phyloP scores from a whole-genome alignment of 2,329 filamentous ascomycete species.

The Ophiosphaerella narmari region DNA sequence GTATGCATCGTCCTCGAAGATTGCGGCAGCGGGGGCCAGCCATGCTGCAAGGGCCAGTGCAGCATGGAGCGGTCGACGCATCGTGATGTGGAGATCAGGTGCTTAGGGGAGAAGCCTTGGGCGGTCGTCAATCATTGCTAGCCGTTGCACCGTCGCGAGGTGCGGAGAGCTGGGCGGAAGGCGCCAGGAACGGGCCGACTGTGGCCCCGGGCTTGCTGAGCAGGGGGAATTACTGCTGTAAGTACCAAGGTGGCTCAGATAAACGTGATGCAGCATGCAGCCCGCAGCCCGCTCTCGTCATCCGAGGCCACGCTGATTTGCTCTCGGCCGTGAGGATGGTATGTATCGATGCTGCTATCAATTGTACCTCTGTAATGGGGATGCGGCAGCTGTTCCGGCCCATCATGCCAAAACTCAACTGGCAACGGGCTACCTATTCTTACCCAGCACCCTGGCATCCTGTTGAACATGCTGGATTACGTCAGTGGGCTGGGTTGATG shows the following conservation, averaged over 20 bases:
- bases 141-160: no score
- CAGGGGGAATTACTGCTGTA: no score
- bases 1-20: constrained; percentile 90
- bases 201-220: neutral
- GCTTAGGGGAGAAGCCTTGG: neutral
- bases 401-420: no score
- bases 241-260: neutral
- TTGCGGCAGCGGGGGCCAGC: constrained; percentile 63
- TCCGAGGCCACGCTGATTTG: neutral
- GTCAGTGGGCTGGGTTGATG: neutral
- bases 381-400: constrained; percentile 7
- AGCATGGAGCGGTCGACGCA: constrained; percentile 40
- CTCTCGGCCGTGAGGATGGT: constrained; percentile 1
- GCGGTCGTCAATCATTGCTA: no score
- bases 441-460: no score
- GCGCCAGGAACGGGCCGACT: constrained; percentile 1
- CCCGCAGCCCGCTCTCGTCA: constrained; percentile 1
- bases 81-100: constrained; percentile 28
- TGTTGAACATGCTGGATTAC: neutral
- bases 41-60: constrained; percentile 43
- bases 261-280: neutral
- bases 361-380: neutral
- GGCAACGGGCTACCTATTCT: no score
- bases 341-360: neutral
- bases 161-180: neutral